Percentiles rank a stretch among this genome's conserved stretches.
Conservation (phyloP, 768 basidiomycete genomes). For the Cyclocybe aegerita region DNA sequence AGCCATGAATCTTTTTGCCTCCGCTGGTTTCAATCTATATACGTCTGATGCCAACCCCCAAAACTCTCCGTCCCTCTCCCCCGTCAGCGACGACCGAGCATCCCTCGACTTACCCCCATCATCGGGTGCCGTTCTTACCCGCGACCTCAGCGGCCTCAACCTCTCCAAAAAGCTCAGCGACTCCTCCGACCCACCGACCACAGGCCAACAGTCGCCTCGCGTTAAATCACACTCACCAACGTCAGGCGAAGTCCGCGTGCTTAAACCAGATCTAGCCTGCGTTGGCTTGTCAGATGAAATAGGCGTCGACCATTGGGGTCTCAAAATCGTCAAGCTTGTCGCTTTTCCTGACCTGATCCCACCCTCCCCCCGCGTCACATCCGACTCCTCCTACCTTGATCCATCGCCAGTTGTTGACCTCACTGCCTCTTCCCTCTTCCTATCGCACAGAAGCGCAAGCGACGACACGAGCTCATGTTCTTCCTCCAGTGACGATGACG, state of each 20-base stretch:
- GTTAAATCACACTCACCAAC: conserved; percentile 53
- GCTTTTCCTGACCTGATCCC: conserved; percentile 74
- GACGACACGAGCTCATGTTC: conserved; percentile 21
- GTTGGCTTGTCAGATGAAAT: conserved; percentile 71
- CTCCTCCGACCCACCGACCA: not conserved
- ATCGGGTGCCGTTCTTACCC: conserved; percentile 46
- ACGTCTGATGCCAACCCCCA: conserved; percentile 40
- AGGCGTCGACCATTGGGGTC: conserved; percentile 66
- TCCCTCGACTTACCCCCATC: conserved; percentile 15
- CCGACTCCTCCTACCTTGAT: conserved; percentile 4
- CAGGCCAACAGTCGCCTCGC: conserved; percentile 18
- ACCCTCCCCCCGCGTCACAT: conserved; percentile 10
- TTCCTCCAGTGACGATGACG: conserved; percentile 46
- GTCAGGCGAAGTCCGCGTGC: conserved; percentile 56
- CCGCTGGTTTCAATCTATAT: conserved; percentile 68
- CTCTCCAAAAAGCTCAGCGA: conserved; percentile 7
- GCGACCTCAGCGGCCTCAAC: conserved; percentile 41
- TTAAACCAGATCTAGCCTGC: conserved; percentile 72
- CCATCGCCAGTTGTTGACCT: conserved; percentile 10
- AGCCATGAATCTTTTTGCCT: conserved; percentile 57
- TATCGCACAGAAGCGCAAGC: not conserved
- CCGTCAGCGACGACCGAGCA: conserved; percentile 22
- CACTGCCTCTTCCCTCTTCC: conserved; percentile 4
- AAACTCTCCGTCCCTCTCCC: conserved; percentile 23
- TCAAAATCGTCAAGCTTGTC: conserved; percentile 76